Evolutionary conservation across 139 green algal genomes (phyloP), one percentile per base, ranked within the genome.

Genomic region (Volvox reticuliferus): DNA sequence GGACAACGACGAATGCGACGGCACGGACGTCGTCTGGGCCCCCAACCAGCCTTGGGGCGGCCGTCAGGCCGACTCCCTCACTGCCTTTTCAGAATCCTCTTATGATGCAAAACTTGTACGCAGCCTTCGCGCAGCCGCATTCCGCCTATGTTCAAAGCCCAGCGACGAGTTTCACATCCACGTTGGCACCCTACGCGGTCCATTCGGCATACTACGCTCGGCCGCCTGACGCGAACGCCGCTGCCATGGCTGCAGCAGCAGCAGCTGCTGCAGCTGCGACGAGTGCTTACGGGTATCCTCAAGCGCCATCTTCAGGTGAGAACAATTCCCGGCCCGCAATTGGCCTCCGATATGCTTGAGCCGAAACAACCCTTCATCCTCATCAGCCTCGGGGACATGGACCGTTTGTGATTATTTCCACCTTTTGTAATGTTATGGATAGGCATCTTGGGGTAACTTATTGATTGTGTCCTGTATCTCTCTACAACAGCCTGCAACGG

Each of bases 231-330:
- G 1, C 86, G 2, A 37, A 30, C 21, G 28, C 73, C 12, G 85
- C 85, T 33, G 69, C 55, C 6, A 75, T 55, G 13, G 83, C 83
- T 20, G 83, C 86, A 0, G 85, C 85, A 2, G 85, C 44, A 12
- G 84, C 84, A 26, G 85, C 50, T 6, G 85, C 85, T 37, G 85
- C 85, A 6, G 85, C 85, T 3, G 86, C 86, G 44, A 67, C 69
- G 2, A 55, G 30, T 1, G 86, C 86, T 2, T 90, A 90, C 86
- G 86, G 86, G 21, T 90, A 90, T 55, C 20, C n/a, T 12, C 81
- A 61, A 61, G 81, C n/a, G 3, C 69, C 37, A 16, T 19, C 69
- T 30, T 13, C 82, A 79, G 84, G 84, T 89, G 37, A 18, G 71
- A 5, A n/a, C 71, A 30, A 32, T 73, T 5, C 44, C 44, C 9